phyloP scores from a whole-genome alignment of 768 basidiomycete species.

The Serendipita indica region DNA sequence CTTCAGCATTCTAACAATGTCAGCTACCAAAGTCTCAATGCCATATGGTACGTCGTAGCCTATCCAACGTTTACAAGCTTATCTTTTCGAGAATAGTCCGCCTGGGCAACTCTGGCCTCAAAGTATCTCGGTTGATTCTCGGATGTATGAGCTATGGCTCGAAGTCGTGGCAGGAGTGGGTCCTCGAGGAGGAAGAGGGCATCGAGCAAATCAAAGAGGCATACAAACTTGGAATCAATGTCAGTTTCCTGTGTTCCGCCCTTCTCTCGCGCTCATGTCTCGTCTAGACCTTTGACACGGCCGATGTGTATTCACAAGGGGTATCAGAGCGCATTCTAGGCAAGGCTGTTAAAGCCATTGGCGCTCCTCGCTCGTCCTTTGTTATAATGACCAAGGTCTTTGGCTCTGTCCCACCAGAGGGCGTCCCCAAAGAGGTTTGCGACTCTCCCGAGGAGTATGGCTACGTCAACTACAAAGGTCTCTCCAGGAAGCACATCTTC shows the following conservation, averaged over 20 bases:
- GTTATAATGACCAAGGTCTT: conserved; percentile 36
- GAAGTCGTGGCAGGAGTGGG: conserved; percentile 12
- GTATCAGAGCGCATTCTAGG: conserved; percentile 26
- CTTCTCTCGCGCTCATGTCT: conserved; percentile 23
- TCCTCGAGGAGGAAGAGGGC: conserved; percentile 16
- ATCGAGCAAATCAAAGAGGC: conserved; percentile 20
- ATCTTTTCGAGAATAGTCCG: conserved; percentile 11
- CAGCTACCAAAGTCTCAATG: conserved; percentile 9
- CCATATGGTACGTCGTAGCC: conserved; percentile 8
- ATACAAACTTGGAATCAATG: conserved; percentile 14
- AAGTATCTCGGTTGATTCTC: conserved; percentile 29
- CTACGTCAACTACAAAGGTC: conserved; percentile 40
- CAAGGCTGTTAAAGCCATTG: conserved; percentile 26
- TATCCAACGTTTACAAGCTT: not conserved
- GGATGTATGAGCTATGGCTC: conserved; percentile 25
- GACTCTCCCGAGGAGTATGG: conserved; percentile 25
- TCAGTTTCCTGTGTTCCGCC: not conserved
- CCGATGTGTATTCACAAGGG: conserved; percentile 24
- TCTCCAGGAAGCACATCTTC: conserved; percentile 55
- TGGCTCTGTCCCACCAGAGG: conserved; percentile 17
- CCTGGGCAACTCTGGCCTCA: conserved; percentile 22
- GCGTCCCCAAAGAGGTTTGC: conserved; percentile 9
- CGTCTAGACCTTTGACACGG: conserved; percentile 16
- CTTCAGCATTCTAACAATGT: not conserved
- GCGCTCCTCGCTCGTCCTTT: conserved; percentile 33